Percentiles rank a stretch among this genome's conserved stretches.
phyloP scores from a whole-genome alignment of 495 filamentous ascomycete genomes.

The Neurospora sp. region DNA sequence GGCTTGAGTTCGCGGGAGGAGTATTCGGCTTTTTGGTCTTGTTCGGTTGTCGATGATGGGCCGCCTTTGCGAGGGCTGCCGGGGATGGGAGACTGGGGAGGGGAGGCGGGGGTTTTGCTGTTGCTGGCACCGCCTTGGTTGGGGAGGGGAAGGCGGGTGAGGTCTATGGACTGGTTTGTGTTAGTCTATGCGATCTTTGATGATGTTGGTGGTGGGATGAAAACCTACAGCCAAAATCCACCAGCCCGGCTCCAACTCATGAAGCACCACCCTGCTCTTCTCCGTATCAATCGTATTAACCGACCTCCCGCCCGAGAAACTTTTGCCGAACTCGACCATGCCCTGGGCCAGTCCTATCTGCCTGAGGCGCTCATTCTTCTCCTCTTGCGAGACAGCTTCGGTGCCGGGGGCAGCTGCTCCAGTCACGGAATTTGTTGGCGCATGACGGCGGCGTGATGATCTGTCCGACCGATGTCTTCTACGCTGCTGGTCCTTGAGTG shows the following conservation, averaged over 20 bases:
- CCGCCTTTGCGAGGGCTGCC: background rate
- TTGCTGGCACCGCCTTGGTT: conserved; percentile 15
- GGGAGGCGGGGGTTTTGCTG: background rate
- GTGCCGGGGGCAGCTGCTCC: conserved; percentile 8
- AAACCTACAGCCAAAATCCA: conserved; percentile 63
- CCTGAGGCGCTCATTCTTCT: conserved; percentile 71
- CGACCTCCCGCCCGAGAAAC: conserved; percentile 65
- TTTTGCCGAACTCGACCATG: conserved; percentile 87
- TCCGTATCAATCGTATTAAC: conserved; percentile 87
- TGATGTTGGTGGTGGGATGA: too few species aligned
- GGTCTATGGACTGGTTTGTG: conserved; percentile 52
- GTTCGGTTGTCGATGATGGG: conserved; percentile 6
- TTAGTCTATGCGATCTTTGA: too few species aligned
- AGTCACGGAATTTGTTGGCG: background rate
- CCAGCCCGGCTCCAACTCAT: conserved; percentile 77
- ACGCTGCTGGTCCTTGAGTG: conserved; percentile 24
- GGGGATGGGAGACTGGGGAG: background rate
- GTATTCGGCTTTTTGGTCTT: conserved; percentile 51
- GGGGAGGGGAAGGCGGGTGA: conserved; percentile 51
- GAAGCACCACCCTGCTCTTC: conserved; percentile 68
- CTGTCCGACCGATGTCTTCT: background rate
- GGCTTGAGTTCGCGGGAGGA: conserved; percentile 83
- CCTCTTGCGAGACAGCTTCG: conserved; percentile 40
- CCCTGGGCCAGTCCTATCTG: conserved; percentile 97
- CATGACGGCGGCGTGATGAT: background rate